These are phyloP conservation scores for Morella rubra DNA, from an alignment of 306 rosid species.

Conservation along the genomic window DNA sequence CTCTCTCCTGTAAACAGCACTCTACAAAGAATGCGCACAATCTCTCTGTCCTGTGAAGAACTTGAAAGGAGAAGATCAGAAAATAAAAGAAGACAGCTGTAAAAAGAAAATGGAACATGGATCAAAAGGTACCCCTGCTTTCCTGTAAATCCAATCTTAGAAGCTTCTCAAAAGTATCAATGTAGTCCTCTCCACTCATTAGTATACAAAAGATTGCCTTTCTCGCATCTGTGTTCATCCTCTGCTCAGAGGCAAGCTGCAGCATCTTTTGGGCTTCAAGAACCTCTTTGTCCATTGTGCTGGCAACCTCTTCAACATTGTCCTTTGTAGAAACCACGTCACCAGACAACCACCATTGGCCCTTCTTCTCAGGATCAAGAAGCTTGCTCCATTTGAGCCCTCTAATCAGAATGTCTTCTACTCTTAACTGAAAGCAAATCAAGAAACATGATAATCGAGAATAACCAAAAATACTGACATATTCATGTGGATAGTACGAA, in stretches of 20 bases:
- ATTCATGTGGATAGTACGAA: too few species aligned
- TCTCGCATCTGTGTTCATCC: constrained; percentile 92
- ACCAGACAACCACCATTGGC: constrained; percentile 89
- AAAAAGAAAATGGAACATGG: neutral
- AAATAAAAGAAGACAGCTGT: neutral
- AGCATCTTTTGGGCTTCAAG: constrained; percentile 79
- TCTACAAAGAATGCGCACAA: constrained; percentile 86
- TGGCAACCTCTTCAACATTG: constrained; percentile 64
- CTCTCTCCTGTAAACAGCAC: constrained; percentile 92
- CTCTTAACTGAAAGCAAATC: constrained; percentile 60
- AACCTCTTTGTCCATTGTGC: constrained; percentile 77
- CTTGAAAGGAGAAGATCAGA: constrained; percentile 10
- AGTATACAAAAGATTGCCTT: constrained; percentile 89
- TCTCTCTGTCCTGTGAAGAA: constrained; percentile 71
- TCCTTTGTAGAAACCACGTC: constrained; percentile 48
- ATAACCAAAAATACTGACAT: neutral
- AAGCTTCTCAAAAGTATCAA: constrained; percentile 95
- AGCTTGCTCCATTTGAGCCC: constrained; percentile 85
- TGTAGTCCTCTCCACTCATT: constrained; percentile 89
- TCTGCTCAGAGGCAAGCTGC: constrained; percentile 84
- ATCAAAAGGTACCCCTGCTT: constrained; percentile 56
- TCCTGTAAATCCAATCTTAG: constrained; percentile 74
- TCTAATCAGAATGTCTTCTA: constrained; percentile 61
- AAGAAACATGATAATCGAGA: constrained; percentile 10
- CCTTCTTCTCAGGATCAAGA: constrained; percentile 83